Evolutionary conservation across 192 early-diverging fungal species (phyloP).

Genomic region (Gamsiella multidivaricata): DNA sequence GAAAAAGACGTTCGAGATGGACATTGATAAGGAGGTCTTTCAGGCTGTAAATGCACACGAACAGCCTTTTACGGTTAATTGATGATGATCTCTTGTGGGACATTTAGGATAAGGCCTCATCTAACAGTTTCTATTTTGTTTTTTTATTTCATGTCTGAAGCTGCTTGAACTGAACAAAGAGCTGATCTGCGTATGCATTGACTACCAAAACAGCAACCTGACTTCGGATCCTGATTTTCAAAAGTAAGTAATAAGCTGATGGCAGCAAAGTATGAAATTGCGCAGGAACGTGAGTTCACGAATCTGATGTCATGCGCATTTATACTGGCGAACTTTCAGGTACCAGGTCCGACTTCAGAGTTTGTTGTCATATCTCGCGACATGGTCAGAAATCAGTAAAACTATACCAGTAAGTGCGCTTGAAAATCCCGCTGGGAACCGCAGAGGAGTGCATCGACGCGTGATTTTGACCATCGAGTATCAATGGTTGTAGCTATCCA

Average conservation of each 20-base stretch:
- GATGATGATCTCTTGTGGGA: too few relatives aligned
- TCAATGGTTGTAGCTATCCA: conserved; percentile 15
- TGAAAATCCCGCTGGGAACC: background rate
- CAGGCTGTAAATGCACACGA: conserved; percentile 23
- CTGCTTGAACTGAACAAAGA: conserved; percentile 44
- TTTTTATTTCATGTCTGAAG: conserved; percentile 3
- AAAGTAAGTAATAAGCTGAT: conserved; percentile 14
- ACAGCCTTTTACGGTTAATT: too few relatives aligned
- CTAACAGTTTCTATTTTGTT: background rate
- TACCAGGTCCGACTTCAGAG: conserved; percentile 43
- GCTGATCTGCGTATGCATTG: conserved; percentile 46
- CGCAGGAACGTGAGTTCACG: too few relatives aligned
- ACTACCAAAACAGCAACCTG: conserved; percentile 34
- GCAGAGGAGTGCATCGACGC: too few relatives aligned
- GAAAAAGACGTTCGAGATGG: conserved; percentile 17
- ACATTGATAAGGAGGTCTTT: conserved; percentile 41
- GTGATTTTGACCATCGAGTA: background rate
- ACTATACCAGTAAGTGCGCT: conserved; percentile 15
- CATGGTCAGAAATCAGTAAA: conserved; percentile 48
- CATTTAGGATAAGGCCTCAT: background rate
- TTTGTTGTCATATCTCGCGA: conserved; percentile 44
- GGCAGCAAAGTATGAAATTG: too few relatives aligned
- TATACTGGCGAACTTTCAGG: conserved; percentile 6
- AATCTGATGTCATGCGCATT: background rate
- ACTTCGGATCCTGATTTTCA: conserved; percentile 28